Base-by-base conservation (phyloP, 192 early-diverging fungal genomes). In the Helicostylum pulchrum region DNA sequence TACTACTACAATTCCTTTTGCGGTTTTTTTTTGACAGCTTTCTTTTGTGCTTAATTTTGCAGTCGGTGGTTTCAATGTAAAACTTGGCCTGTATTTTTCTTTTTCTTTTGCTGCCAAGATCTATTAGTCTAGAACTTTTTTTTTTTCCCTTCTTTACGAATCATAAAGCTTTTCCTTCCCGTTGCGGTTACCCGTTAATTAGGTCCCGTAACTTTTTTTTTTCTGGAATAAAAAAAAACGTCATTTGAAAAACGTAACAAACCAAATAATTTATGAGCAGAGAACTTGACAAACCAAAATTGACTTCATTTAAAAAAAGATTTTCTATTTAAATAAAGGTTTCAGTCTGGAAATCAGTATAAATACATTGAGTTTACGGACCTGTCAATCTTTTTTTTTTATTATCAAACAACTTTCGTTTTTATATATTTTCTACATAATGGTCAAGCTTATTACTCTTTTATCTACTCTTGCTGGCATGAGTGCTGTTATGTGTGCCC, bases 401-500 rank as follows among this genome's bases (percentile, higher is more conserved):
- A 39, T 9, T 9, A 39, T 9, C 1, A 39, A 1, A 56, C 11
- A 32, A 55, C 12, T 15, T 17, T 34, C 7, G 15, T 55, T 55
- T 55, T 17, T 17, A 34, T 55, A n/a, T 32, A 56, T 36, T 39
- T 19, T 44, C 42, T 15, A 21, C 12, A 59, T 3, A 7, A 45
- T 43, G 57, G 36, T 59, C 39, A 45, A 43, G 0, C 43, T 59
- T 56, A n/a, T 56, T 51, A 50, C 32, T 20, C 10, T 51, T 36
- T 51, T 49, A n/a, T 42, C 31, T 15, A 32, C 30, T 11, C 46
- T 51, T 62, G 51, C 51, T 64, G 49, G 50, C 21, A 39, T 53
- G 36, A 46, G 30, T 31, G 15, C 39, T 19, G 46, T 19, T 48
- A 45, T 59, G 57, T 31, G 47, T 46, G 57, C 67, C 14, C 65